Evolutionary conservation across 2,329 filamentous ascomycete species (phyloP).

Genomic region (Arthrobotrys sinensis): DNA sequence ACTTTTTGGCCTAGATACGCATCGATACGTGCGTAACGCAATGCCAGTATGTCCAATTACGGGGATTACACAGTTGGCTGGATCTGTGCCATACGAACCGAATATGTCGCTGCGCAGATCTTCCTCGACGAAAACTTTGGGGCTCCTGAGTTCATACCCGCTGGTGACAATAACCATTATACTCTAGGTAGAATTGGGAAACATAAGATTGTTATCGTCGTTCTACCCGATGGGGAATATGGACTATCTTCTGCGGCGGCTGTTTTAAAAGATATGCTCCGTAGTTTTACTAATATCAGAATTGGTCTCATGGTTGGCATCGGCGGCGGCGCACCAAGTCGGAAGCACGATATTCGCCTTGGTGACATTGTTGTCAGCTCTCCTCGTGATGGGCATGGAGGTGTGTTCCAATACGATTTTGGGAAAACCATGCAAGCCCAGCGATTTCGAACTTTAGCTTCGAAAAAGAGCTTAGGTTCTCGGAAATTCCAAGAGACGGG

Average conservation of each 20-base stretch:
- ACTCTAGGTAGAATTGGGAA: conserved; percentile 65
- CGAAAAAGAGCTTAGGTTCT: not conserved
- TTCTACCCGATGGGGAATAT: conserved; percentile 65
- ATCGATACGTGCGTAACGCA: not conserved
- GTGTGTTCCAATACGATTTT: conserved; percentile 66
- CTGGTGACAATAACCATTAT: conserved; percentile 65
- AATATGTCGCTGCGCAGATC: conserved; percentile 67
- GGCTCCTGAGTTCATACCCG: conserved; percentile 56
- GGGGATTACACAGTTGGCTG: conserved; percentile 68
- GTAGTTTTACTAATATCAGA: conserved; percentile 65
- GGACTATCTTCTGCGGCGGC: conserved; percentile 65
- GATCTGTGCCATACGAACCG: conserved; percentile 68
- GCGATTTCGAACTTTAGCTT: conserved; percentile 44
- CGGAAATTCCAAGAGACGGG: conserved; percentile 41
- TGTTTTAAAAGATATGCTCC: conserved; percentile 65
- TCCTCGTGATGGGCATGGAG: conserved; percentile 58
- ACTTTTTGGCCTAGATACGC: too few species aligned
- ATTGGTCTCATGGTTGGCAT: conserved; percentile 64
- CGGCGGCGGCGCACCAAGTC: conserved; percentile 62
- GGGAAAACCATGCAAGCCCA: conserved; percentile 64
- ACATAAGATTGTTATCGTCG: conserved; percentile 66
- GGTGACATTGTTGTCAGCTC: conserved; percentile 66
- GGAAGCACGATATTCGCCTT: conserved; percentile 66
- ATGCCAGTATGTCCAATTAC: not conserved
- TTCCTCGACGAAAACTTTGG: conserved; percentile 69